Evolutionary conservation across 129 eudicot species (phyloP).

Genomic region (Mikania micrantha): DNA sequence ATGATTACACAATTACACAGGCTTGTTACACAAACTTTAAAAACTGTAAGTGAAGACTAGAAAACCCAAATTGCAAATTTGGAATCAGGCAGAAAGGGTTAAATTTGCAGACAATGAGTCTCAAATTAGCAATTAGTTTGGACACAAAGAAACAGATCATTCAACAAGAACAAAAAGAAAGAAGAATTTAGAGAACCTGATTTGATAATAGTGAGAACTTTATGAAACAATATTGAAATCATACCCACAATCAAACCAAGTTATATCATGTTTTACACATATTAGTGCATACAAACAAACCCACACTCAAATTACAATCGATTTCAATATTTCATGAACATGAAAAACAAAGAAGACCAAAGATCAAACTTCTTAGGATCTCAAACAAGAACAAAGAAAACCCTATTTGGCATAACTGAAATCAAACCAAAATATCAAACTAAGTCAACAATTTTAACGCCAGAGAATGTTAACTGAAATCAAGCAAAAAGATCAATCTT

Average conservation of each 20-base stretch:
- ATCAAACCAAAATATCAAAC: background rate
- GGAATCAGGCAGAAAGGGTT: background rate
- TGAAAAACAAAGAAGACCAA: constrained; percentile 6
- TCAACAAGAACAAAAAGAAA: background rate
- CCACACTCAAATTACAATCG: background rate
- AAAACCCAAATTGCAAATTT: background rate
- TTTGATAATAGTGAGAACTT: background rate
- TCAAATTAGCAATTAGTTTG: background rate
- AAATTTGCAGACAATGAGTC: constrained; percentile 1
- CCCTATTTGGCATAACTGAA: constrained; percentile 9
- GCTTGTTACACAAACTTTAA: background rate
- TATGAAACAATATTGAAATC: background rate
- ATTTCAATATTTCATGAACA: constrained; percentile 1
- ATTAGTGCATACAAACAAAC: background rate
- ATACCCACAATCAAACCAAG: background rate
- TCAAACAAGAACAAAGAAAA: constrained; percentile 10
- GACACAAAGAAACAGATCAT: background rate
- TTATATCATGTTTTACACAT: background rate
- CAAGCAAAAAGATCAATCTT: background rate
- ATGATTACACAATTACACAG: too few relatives aligned
- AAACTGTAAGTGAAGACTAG: background rate
- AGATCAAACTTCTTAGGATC: background rate
- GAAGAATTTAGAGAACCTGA: background rate
- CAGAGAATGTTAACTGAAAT: background rate
- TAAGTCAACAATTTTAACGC: background rate